A percentile compares a stretch with the other conserved stretches of the same genome.
phyloP scores from a whole-genome alignment of 208 protist species.

The Acanthamoeba triangularis region DNA sequence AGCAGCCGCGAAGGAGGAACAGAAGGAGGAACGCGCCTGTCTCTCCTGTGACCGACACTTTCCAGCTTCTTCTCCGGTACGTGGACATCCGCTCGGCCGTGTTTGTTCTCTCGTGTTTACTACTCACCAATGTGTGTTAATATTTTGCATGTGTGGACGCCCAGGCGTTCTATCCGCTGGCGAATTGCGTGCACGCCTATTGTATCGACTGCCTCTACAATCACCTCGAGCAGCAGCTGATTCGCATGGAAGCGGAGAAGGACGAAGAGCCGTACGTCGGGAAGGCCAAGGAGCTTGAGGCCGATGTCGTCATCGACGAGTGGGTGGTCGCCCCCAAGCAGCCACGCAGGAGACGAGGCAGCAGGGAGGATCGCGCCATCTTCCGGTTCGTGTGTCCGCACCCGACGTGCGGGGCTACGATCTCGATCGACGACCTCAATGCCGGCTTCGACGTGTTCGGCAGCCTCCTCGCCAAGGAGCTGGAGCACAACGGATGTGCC shows the following conservation, averaged over 20 bases:
- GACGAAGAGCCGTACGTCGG: background rate
- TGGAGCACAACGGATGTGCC: background rate
- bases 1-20: too few species aligned
- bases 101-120: too few species aligned
- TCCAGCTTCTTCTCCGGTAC: background rate
- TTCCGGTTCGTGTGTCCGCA: conserved; percentile 24
- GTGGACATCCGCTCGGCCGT: background rate
- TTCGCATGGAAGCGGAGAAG: background rate
- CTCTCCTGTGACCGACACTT: background rate
- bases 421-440: conserved; percentile 10
- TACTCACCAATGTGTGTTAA: too few species aligned
- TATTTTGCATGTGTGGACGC: background rate
- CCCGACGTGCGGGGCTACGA: background rate
- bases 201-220: conserved; percentile 40
- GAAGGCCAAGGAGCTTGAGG: background rate
- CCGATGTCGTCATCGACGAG: background rate
- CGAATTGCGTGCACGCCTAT: background rate
- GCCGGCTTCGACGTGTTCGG: conserved; percentile 46
- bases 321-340: background rate
- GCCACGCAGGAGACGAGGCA: background rate
- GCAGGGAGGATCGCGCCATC: background rate
- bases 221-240: conserved; percentile 6
- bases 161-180: conserved; percentile 13
- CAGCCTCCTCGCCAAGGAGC: background rate
- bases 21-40: background rate